A percentile compares a stretch with the other conserved stretches of the same genome.
Conservation (phyloP, 2,329 filamentous ascomycete species). For the Erysiphe neolycopersici region DNA sequence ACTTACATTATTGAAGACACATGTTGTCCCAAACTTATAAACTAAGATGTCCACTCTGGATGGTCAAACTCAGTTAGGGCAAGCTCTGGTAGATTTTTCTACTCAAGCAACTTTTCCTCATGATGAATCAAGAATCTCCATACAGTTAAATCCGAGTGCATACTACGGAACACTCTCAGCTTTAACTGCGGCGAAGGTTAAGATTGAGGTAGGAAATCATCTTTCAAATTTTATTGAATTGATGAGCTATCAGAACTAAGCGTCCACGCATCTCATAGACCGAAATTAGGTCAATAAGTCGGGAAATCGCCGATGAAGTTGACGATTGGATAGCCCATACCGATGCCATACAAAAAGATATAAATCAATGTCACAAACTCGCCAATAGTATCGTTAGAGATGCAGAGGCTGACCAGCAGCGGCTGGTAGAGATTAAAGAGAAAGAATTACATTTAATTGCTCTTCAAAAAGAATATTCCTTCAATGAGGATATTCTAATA, state of each 20-base stretch:
- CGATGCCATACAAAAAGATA: slow-evolving; percentile 61
- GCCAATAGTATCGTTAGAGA: slow-evolving; percentile 59
- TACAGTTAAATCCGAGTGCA: slow-evolving; percentile 8
- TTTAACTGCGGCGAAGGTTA: slow-evolving; percentile 18
- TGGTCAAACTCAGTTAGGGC: slow-evolving; percentile 17
- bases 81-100: slow-evolving; percentile 38
- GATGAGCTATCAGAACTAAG: neutral
- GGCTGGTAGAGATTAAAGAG: slow-evolving; percentile 13
- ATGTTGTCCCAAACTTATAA: no score
- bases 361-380: slow-evolving; percentile 50
- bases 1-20: no score
- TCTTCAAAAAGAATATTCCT: slow-evolving; percentile 28
- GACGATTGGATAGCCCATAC: slow-evolving; percentile 70
- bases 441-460: slow-evolving; percentile 30
- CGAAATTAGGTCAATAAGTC: slow-evolving; percentile 51
- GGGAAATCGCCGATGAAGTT: slow-evolving; percentile 51
- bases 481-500: slow-evolving; percentile 27
- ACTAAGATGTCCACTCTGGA: slow-evolving; percentile 7
- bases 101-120: slow-evolving; percentile 20
- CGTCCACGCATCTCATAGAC: slow-evolving; percentile 3
- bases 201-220: slow-evolving; percentile 18
- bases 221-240: neutral
- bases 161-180: slow-evolving; percentile 18
- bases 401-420: slow-evolving; percentile 34
- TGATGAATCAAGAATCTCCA: slow-evolving; percentile 17